These are phyloP conservation scores for Sporisorium sorghi DNA, from an alignment of 1,284 basidiomycete genomes.

Conservation along the genomic window DNA sequence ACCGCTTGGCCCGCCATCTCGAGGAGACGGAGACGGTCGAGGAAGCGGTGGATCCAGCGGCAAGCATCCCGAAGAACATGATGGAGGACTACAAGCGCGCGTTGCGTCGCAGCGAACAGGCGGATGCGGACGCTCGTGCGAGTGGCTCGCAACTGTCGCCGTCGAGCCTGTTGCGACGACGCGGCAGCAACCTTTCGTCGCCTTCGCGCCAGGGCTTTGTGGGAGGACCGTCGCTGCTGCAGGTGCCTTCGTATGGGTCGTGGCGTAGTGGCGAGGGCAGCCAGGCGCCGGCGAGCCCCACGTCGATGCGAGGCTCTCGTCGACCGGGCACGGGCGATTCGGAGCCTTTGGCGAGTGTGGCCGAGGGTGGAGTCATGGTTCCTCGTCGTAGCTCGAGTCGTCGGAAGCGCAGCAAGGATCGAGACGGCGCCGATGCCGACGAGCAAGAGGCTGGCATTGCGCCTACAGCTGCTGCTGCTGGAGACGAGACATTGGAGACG, in stretches of 20 bases:
- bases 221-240: slow-evolving; percentile 31
- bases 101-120: slow-evolving; percentile 26
- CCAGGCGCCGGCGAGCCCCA: slow-evolving; percentile 23
- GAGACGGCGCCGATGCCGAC: background rate
- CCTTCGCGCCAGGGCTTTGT: slow-evolving; percentile 19
- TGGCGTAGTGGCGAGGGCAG: slow-evolving; percentile 28
- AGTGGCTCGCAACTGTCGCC: slow-evolving; percentile 20
- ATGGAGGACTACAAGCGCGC: slow-evolving; percentile 62
- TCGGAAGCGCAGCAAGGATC: slow-evolving; percentile 13
- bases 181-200: slow-evolving; percentile 25
- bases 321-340: slow-evolving; percentile 38
- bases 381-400: slow-evolving; percentile 39
- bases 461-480: background rate
- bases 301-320: slow-evolving; percentile 14
- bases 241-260: slow-evolving; percentile 35
- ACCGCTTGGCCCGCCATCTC: slow-evolving; percentile 53
- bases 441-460: background rate
- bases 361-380: slow-evolving; percentile 33
- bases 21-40: slow-evolving; percentile 57
- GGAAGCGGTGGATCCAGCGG: slow-evolving; percentile 52
- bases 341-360: slow-evolving; percentile 33
- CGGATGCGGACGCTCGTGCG: slow-evolving; percentile 13
- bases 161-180: slow-evolving; percentile 30
- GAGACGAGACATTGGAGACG: background rate
- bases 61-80: slow-evolving; percentile 52